Percentiles rank a stretch among this genome's conserved stretches.
Conservation (phyloP, 108 stramenopile genomes). For the Mediolabrus comicus region DNA sequence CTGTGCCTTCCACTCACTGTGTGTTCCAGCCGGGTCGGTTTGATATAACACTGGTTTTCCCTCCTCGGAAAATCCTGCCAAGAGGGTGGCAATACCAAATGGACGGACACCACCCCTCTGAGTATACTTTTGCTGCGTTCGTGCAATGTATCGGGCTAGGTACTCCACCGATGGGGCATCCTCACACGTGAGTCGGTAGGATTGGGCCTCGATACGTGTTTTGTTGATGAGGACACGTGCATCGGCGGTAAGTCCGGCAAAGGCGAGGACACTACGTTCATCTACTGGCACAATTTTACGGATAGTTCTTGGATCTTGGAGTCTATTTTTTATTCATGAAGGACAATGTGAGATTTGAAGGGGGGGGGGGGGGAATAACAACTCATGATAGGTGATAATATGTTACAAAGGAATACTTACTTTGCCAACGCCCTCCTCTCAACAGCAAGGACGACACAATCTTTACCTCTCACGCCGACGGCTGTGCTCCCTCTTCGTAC, state of each 20-base stretch:
- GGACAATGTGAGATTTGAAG: neutral
- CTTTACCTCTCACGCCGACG: conserved; percentile 95
- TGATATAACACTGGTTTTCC: conserved; percentile 86
- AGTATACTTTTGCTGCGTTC: conserved; percentile 98
- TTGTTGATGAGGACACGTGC: conserved; percentile 97
- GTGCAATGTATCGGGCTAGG: conserved; percentile 94
- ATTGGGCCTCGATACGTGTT: conserved; percentile 93
- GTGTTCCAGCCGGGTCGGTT: conserved; percentile 99
- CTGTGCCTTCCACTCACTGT: conserved; percentile 97
- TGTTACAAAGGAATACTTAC: conserved; percentile 51
- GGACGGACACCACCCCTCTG: conserved; percentile 99
- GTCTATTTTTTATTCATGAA: conserved; percentile 37
- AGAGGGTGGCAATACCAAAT: conserved; percentile 94
- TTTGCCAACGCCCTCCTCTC: conserved; percentile 97
- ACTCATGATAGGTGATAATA: neutral
- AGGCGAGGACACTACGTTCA: conserved; percentile 94
- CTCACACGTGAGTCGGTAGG: conserved; percentile 98
- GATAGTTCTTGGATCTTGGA: conserved; percentile 98
- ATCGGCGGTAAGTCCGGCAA: conserved; percentile 99
- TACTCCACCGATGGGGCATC: conserved; percentile 98
- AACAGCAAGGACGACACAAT: conserved; percentile 97
- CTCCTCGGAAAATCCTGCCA: conserved; percentile 86
- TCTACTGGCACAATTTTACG: conserved; percentile 97
- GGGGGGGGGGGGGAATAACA: neutral
- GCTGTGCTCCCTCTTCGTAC: conserved; percentile 97